A percentile compares a stretch with the other conserved stretches of the same genome.
Conservation (phyloP, 169 alveolate species). For the Plasmodium berghei region DNA sequence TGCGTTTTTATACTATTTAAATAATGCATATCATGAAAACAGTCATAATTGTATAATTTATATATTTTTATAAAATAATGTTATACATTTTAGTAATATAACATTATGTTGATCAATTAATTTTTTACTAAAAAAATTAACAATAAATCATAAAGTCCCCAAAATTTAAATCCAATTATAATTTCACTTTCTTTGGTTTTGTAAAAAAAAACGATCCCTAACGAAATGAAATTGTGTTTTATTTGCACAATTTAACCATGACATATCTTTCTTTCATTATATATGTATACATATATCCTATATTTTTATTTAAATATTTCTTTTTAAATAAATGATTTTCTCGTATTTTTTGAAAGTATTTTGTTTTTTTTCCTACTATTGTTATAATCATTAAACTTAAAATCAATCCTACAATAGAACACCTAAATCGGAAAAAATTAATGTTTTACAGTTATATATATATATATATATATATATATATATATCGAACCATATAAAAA, state of each 20-base stretch:
- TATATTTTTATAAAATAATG: too few species aligned
- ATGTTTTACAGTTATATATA: neutral
- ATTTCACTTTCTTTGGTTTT: constrained; percentile 27
- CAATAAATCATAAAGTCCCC: neutral
- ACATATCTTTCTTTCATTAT: constrained; percentile 1
- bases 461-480: neutral
- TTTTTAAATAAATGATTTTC: too few species aligned
- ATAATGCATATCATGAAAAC: too few species aligned
- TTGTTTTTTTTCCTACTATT: constrained; percentile 31
- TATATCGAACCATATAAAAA: neutral
- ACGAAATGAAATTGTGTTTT: constrained; percentile 7
- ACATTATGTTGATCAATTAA: neutral
- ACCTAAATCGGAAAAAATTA: constrained; percentile 29
- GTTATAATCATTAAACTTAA: constrained; percentile 72
- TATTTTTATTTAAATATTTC: neutral
- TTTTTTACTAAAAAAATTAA: neutral
- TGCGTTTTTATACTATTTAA: too few species aligned
- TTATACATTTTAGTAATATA: neutral
- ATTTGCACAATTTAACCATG: neutral
- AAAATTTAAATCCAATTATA: constrained; percentile 22
- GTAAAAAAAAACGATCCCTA: constrained; percentile 63
- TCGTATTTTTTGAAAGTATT: neutral
- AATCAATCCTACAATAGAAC: constrained; percentile 70
- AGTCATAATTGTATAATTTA: too few species aligned
- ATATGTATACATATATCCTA: neutral